Conservation (phyloP, 129 eudicot species). For the sunflower (Helianthus annuus) region DNA sequence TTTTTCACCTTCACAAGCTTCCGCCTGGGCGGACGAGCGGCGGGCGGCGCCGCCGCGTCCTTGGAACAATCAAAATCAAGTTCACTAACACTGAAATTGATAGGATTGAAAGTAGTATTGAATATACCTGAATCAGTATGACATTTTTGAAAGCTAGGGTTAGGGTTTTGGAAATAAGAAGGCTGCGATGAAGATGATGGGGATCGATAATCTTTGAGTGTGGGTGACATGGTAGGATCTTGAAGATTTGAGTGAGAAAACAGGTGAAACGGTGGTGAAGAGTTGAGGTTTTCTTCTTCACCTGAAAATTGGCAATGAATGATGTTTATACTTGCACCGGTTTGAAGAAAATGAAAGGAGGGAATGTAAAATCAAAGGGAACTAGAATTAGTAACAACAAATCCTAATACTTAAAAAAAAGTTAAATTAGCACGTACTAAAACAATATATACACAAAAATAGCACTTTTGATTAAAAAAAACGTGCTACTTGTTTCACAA, state of each 20-base stretch:
- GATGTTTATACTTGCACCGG: not conserved
- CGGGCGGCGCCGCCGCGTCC: slow-evolving; percentile 17
- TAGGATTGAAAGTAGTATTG: slow-evolving; percentile 20
- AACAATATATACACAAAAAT: too few species aligned
- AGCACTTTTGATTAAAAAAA: too few species aligned
- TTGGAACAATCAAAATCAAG: slow-evolving; percentile 40
- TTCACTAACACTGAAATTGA: slow-evolving; percentile 20
- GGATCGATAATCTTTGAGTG: slow-evolving; percentile 36
- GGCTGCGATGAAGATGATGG: slow-evolving; percentile 24
- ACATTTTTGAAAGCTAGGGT: slow-evolving; percentile 29
- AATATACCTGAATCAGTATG: slow-evolving; percentile 40
- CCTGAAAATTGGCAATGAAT: not conserved
- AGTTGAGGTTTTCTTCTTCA: slow-evolving; percentile 22
- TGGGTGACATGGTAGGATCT: slow-evolving; percentile 47
- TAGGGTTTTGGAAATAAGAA: slow-evolving; percentile 42
- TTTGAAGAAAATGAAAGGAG: slow-evolving; percentile 40
- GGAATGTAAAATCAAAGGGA: slow-evolving; percentile 23
- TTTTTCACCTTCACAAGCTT: slow-evolving; percentile 56
- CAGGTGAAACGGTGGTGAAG: slow-evolving; percentile 18
- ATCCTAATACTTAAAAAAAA: too few species aligned
- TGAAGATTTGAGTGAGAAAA: not conserved
- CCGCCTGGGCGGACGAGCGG: slow-evolving; percentile 37
- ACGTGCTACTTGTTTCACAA: too few species aligned
- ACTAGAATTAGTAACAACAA: too few species aligned
- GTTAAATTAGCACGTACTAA: too few species aligned